Base-by-base conservation (phyloP, 805 yeast genomes). In the Clavispora vitiphila region DNA sequence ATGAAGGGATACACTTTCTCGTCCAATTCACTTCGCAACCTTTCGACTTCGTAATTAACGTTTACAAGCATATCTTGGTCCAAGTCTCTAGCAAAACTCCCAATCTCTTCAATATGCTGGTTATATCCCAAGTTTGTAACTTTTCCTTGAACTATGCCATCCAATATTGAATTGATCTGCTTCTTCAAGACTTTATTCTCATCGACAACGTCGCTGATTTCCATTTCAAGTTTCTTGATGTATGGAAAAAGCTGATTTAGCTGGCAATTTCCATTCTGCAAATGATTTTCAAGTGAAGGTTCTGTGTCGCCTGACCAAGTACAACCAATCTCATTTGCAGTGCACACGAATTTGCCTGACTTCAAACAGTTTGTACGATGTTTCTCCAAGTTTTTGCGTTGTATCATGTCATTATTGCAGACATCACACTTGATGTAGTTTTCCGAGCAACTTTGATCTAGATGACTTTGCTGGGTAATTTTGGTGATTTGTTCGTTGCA, bases 311-410 rank as follows among this genome's bases (percentile, higher is more conserved):
- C 73, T 1, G 60, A 50, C 78, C 80, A 77, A 23, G 60, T 64
- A 46, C 82, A 77, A 1, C 82, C 82, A 38, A 66, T 71, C 22
- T 59, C 62, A 15, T 47, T 42, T 1, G 76, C 79, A 0, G 80
- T 77, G 46, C 82, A 77, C 38, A 58, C 57, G 12, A 69, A 53
- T 38, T 66, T 65, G 5, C 64, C 61, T 11, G 67, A 53, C 39
- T 65, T 64, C 15, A 58, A 53, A 44, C 81, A 76, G 48, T 67
- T 67, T 9, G 55, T 57, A 43, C 64, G 61, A 52, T 76, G 81
- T 21, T 60, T 60, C 2, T 56, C 60, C 18, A 74, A 46, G 20
- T 56, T 49, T 48, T 64, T 72, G 40, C 50, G 18, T 0, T 77
- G 74, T 10, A 67, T 66, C 58, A 58, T 55, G 45, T 67, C 72